Evolutionary conservation across 192 early-diverging fungal genomes (phyloP).

Genomic region (Rhizophlyctis rosea): DNA sequence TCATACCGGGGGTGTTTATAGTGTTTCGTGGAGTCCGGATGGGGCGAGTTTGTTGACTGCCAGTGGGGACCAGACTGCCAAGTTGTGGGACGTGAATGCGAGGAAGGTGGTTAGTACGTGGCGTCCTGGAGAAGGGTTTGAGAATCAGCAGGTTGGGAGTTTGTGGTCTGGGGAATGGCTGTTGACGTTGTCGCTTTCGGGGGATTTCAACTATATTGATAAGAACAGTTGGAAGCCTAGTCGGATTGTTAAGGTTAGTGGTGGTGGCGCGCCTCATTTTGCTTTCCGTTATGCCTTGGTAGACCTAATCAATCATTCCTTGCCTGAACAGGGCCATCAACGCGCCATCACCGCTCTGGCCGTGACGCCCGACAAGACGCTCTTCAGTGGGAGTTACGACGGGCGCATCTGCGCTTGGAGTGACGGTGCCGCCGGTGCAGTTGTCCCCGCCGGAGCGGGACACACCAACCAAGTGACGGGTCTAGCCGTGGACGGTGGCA

Average conservation of each 20-base stretch:
- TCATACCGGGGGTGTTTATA: constrained; percentile 81
- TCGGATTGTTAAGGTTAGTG: constrained; percentile 49
- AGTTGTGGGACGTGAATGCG: constrained; percentile 84
- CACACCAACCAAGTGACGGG: constrained; percentile 76
- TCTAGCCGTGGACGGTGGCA: constrained; percentile 43
- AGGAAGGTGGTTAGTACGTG: constrained; percentile 60
- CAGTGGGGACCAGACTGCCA: constrained; percentile 81
- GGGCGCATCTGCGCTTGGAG: constrained; percentile 80
- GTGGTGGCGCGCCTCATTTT: constrained; percentile 14
- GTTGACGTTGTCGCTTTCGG: constrained; percentile 77
- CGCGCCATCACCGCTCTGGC: constrained; percentile 80
- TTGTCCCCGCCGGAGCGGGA: constrained; percentile 54
- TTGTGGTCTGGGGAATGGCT: constrained; percentile 79
- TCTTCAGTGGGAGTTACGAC: constrained; percentile 91
- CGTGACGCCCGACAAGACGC: constrained; percentile 45
- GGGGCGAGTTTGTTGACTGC: constrained; percentile 70
- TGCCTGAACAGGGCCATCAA: constrained; percentile 65
- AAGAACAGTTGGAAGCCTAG: constrained; percentile 45
- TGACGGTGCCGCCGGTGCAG: constrained; percentile 35
- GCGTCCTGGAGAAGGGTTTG: constrained; percentile 32
- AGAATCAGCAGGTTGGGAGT: constrained; percentile 91
- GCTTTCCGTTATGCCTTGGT: background rate
- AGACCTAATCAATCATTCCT: background rate
- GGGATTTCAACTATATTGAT: constrained; percentile 85
- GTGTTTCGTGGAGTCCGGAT: constrained; percentile 86